Conservation (phyloP, 2,329 filamentous ascomycete species). For the Epichloe baconii region DNA sequence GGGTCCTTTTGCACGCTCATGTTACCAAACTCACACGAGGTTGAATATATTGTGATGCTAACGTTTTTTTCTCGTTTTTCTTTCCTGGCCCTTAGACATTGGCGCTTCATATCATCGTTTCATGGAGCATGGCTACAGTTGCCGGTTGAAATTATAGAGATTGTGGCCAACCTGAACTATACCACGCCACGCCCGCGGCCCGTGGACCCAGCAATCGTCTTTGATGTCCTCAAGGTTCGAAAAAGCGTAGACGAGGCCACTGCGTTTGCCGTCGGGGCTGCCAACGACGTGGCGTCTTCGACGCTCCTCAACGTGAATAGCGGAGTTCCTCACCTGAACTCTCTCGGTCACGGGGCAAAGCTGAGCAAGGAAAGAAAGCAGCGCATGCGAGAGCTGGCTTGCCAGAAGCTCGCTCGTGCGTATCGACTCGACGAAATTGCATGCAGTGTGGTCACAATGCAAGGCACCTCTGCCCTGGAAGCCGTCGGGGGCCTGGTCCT, state of each 20-base stretch:
- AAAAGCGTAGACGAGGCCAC: conserved; percentile 69
- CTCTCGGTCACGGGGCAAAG: conserved; percentile 38
- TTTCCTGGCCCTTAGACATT: conserved; percentile 44
- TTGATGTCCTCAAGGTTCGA: conserved; percentile 73
- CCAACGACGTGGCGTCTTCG: conserved; percentile 56
- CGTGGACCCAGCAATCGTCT: conserved; percentile 69
- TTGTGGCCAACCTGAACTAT: conserved; percentile 67
- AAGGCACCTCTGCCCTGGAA: conserved; percentile 63
- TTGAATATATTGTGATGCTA: background rate
- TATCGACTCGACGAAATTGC: conserved; percentile 76
- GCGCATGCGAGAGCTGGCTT: conserved; percentile 69
- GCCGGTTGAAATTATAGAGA: conserved; percentile 65
- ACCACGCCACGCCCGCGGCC: conserved; percentile 62
- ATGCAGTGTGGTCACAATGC: conserved; percentile 73
- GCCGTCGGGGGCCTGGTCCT: conserved; percentile 63
- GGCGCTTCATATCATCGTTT: conserved; percentile 74
- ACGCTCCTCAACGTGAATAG: conserved; percentile 44
- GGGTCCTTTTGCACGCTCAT: too few relatives aligned
- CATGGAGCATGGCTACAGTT: conserved; percentile 75
- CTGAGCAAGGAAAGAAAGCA: conserved; percentile 65
- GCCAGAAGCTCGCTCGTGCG: conserved; percentile 61
- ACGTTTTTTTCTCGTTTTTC: accelerated
- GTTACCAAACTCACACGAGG: too few relatives aligned
- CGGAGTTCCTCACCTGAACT: conserved; percentile 9
- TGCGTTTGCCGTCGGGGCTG: conserved; percentile 62